phyloP scores from a whole-genome alignment of 768 basidiomycete species.

The Mycena leptocephala region DNA sequence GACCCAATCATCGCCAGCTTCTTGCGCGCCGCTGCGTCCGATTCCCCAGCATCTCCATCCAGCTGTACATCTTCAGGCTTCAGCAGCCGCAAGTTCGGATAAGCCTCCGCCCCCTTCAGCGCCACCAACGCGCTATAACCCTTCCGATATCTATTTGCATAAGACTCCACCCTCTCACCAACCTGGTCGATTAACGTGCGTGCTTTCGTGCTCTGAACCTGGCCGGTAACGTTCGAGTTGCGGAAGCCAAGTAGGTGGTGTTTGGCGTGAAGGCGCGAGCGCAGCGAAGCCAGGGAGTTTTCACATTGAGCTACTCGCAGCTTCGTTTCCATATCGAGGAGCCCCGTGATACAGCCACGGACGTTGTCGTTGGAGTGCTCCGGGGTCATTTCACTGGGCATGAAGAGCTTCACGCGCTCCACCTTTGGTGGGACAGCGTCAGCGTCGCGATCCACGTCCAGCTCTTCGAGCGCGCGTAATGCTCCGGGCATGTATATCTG shows the following conservation, averaged over 20 bases:
- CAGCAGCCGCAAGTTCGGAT: not conserved
- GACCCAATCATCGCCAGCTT: not conserved
- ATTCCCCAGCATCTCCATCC: not conserved
- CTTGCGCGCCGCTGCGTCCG: not conserved
- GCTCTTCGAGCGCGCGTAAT: too few species aligned
- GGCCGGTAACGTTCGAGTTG: not conserved
- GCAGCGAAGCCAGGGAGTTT: not conserved
- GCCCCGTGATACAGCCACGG: not conserved
- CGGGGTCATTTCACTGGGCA: slow-evolving; percentile 19
- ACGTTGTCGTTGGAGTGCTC: not conserved
- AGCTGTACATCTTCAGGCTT: not conserved
- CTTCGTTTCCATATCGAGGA: not conserved
- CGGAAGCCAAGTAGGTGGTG: not conserved
- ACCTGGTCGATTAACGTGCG: not conserved
- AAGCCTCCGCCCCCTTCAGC: not conserved
- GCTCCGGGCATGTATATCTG: too few species aligned
- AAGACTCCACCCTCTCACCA: not conserved
- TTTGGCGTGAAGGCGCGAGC: not conserved
- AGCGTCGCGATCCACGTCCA: too few species aligned
- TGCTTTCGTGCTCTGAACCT: not conserved
- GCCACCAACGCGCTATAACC: not conserved
- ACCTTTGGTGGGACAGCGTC: too few species aligned
- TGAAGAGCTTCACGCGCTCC: slow-evolving; percentile 10
- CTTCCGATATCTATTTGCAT: not conserved
- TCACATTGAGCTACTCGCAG: not conserved